These are phyloP conservation scores for Acorus calamus DNA, from an alignment of 106 monocot genomes.

Conservation along the genomic window DNA sequence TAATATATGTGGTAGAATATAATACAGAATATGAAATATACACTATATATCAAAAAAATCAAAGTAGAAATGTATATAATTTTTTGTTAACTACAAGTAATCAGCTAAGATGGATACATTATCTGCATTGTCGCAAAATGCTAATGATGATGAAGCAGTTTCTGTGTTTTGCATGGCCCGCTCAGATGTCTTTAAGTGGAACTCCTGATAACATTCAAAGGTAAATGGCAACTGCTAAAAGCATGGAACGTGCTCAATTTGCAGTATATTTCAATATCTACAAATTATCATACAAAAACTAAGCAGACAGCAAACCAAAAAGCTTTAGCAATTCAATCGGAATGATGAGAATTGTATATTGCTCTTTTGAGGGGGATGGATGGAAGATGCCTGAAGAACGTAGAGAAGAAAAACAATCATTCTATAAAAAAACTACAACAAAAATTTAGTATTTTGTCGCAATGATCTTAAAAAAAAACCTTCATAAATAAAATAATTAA, in stretches of 20 bases:
- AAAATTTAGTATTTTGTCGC: neutral
- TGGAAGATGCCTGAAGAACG: constrained; percentile 57
- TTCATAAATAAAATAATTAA: neutral
- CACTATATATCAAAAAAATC: neutral
- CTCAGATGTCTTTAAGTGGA: constrained; percentile 40
- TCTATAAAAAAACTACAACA: neutral
- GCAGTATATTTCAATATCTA: neutral
- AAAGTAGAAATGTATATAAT: neutral
- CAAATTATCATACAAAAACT: neutral
- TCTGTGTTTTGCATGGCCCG: constrained; percentile 31
- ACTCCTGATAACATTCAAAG: constrained; percentile 34
- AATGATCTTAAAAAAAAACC: neutral
- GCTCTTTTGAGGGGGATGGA: constrained; percentile 44
- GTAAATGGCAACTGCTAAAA: neutral
- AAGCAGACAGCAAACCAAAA: neutral
- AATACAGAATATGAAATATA: neutral
- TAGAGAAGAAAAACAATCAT: constrained; percentile 14
- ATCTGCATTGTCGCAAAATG: no score
- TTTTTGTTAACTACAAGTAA: neutral
- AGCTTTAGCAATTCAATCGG: constrained; percentile 20
- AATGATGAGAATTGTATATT: constrained; percentile 35
- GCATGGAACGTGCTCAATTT: neutral
- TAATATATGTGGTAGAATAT: neutral
- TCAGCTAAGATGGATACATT: constrained; percentile 1
- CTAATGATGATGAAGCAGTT: constrained; percentile 14